phyloP scores from a whole-genome alignment of 1,284 basidiomycete species.

The Ustilago vetiveriae region DNA sequence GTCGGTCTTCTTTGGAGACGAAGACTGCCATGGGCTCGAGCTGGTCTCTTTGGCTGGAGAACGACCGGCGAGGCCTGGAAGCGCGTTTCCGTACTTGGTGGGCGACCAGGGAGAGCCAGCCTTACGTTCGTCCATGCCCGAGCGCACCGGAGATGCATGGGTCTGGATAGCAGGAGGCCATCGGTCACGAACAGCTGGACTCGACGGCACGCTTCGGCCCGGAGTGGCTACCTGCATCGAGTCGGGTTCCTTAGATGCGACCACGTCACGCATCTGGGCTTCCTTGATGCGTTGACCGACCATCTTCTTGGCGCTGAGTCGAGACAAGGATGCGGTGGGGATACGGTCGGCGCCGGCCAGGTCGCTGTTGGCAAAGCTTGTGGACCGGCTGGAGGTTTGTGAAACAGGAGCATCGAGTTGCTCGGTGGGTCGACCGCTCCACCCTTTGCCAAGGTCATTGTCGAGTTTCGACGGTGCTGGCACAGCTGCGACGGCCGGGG shows the following conservation, averaged over 20 bases:
- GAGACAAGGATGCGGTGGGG: conserved; percentile 53
- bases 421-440: conserved; percentile 21
- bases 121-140: conserved; percentile 26
- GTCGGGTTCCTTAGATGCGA: conserved; percentile 33
- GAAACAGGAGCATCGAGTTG: conserved; percentile 12
- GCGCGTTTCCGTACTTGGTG: conserved; percentile 46
- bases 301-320: conserved; percentile 56
- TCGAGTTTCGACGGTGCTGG: conserved; percentile 15
- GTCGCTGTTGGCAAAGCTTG: conserved; percentile 20
- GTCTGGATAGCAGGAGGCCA: conserved; percentile 38
- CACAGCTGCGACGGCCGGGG: conserved; percentile 11
- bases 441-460: conserved; percentile 21
- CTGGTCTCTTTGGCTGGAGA: conserved; percentile 29
- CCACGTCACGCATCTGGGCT: conserved; percentile 51
- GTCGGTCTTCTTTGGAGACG: conserved; percentile 26
- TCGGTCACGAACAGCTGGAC: conserved; percentile 42
- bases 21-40: conserved; percentile 15
- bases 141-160: conserved; percentile 20
- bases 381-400: conserved; percentile 17
- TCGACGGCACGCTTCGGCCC: conserved; percentile 34
- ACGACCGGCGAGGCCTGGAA: conserved; percentile 41
- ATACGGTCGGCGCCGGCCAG: conserved; percentile 30
- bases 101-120: conserved; percentile 32
- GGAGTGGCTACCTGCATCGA: conserved; percentile 20
- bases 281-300: conserved; percentile 60